phyloP scores from a whole-genome alignment of 2,329 filamentous ascomycete genomes.

The Monosporascus sp. region DNA sequence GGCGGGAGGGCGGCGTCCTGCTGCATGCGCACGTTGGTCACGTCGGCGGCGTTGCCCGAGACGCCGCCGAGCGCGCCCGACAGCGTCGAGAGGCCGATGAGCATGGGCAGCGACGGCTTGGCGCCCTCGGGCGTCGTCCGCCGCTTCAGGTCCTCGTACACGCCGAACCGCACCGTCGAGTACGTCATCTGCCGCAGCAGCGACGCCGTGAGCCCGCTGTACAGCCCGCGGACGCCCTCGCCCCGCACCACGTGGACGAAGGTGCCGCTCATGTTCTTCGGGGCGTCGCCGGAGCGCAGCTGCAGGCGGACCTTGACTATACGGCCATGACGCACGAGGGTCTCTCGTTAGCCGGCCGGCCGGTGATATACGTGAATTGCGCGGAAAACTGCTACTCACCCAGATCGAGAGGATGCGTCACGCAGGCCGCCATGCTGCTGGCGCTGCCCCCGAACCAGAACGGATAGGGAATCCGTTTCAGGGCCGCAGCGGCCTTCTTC shows the following conservation, averaged over 20 bases:
- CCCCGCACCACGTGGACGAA: conserved; percentile 74
- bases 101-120: conserved; percentile 65
- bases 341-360: too few relatives aligned
- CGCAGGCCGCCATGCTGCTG: conserved; percentile 82
- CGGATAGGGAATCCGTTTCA: conserved; percentile 52
- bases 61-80: conserved; percentile 88
- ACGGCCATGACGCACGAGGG: not conserved
- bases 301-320: conserved; percentile 74
- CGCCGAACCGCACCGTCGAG: conserved; percentile 90
- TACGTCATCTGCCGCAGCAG: conserved; percentile 93
- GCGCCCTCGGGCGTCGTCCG: conserved; percentile 46
- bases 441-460: conserved; percentile 98
- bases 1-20: conserved; percentile 75
- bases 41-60: conserved; percentile 90
- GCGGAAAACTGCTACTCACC: conserved; percentile 49
- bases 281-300: conserved; percentile 70
- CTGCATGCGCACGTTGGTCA: conserved; percentile 98
- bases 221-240: conserved; percentile 76
- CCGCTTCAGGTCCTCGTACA: conserved; percentile 90
- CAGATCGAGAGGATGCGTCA: conserved; percentile 91
- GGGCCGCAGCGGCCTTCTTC: conserved; percentile 39
- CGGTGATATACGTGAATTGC: too few relatives aligned
- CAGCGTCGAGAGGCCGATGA: conserved; percentile 75
- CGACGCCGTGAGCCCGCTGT: conserved; percentile 87
- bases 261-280: conserved; percentile 79